phyloP scores from a whole-genome alignment of 2,329 filamentous ascomycete genomes.

The Ceratocystis albifundus region DNA sequence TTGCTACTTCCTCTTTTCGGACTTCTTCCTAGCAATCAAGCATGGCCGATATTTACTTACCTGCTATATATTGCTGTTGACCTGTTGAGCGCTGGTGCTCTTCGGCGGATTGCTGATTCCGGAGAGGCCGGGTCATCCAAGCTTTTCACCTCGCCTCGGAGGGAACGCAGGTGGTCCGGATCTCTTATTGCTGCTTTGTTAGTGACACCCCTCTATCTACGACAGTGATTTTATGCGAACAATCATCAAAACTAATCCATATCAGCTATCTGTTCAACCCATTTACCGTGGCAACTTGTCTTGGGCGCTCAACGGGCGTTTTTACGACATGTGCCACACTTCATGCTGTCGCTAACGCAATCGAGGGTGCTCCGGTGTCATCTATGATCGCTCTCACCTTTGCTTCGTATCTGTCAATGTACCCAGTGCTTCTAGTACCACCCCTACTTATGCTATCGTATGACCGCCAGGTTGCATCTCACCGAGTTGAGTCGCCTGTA shows the following conservation, averaged over 20 bases:
- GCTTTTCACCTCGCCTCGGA: slow-evolving; percentile 64
- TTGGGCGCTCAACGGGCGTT: slow-evolving; percentile 77
- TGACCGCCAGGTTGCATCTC: slow-evolving; percentile 43
- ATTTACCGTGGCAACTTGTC: slow-evolving; percentile 80
- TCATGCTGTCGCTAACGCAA: slow-evolving; percentile 68
- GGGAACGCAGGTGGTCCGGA: slow-evolving; percentile 61
- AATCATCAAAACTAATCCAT: slow-evolving; percentile 17
- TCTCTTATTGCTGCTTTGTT: slow-evolving; percentile 69
- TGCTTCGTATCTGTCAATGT: slow-evolving; percentile 84
- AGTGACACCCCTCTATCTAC: slow-evolving; percentile 26
- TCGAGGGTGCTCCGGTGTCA: slow-evolving; percentile 58
- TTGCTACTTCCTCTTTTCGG: slow-evolving; percentile 85
- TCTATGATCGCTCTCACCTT: slow-evolving; percentile 77
- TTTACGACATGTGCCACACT: slow-evolving; percentile 85
- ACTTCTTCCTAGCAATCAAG: slow-evolving; percentile 59
- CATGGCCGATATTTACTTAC: slow-evolving; percentile 61
- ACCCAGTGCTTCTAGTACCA: slow-evolving; percentile 75
- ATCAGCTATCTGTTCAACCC: slow-evolving; percentile 83
- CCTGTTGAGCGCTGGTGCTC: slow-evolving; percentile 65
- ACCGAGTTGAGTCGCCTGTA: slow-evolving; percentile 30
- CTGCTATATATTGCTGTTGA: slow-evolving; percentile 74
- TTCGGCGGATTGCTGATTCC: slow-evolving; percentile 69
- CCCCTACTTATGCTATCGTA: slow-evolving; percentile 72
- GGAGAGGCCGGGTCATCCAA: slow-evolving; percentile 64
- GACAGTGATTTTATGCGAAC: neutral